Conservation (phyloP, 495 filamentous ascomycete genomes). For the Lasiosphaeriaceae sp. region DNA sequence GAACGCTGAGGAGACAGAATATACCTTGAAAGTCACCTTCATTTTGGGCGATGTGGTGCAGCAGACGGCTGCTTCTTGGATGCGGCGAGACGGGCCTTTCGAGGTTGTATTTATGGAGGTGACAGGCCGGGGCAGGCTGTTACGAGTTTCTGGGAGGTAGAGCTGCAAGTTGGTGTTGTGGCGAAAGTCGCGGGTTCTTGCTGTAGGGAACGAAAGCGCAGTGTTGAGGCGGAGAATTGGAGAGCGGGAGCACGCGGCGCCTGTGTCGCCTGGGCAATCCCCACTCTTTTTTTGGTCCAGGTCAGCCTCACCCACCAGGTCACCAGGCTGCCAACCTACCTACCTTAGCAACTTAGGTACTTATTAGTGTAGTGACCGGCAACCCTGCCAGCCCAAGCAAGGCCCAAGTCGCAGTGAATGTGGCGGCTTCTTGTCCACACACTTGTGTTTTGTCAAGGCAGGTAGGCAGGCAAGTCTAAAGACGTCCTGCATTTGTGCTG, state of each 20-base stretch:
- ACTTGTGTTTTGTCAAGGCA: too few species aligned
- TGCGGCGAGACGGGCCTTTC: neutral
- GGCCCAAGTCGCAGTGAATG: too few species aligned
- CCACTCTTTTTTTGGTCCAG: slow-evolving; percentile 3
- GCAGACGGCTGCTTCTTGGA: slow-evolving; percentile 25
- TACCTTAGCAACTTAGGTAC: neutral
- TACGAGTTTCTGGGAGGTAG: neutral
- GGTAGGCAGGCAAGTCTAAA: too few species aligned
- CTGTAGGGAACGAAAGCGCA: neutral
- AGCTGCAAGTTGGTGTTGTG: slow-evolving; percentile 1
- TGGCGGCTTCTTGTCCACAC: too few species aligned
- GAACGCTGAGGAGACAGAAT: slow-evolving; percentile 11
- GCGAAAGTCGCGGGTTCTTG: slow-evolving; percentile 4
- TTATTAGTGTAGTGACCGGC: too few species aligned
- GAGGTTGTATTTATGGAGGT: neutral
- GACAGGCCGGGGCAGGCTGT: neutral
- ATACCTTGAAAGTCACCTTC: slow-evolving; percentile 52
- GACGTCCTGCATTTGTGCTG: too few species aligned
- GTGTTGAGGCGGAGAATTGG: slow-evolving; percentile 15
- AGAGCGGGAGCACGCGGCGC: slow-evolving; percentile 8
- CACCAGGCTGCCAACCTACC: neutral
- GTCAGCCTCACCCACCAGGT: neutral
- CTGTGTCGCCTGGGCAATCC: slow-evolving; percentile 2
- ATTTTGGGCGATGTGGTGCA: slow-evolving; percentile 38
- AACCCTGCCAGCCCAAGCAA: too few species aligned